Percentiles rank a stretch among this genome's conserved stretches.
phyloP scores from a whole-genome alignment of 2,329 filamentous ascomycete genomes.

The Pseudogymnoascus pannorum region DNA sequence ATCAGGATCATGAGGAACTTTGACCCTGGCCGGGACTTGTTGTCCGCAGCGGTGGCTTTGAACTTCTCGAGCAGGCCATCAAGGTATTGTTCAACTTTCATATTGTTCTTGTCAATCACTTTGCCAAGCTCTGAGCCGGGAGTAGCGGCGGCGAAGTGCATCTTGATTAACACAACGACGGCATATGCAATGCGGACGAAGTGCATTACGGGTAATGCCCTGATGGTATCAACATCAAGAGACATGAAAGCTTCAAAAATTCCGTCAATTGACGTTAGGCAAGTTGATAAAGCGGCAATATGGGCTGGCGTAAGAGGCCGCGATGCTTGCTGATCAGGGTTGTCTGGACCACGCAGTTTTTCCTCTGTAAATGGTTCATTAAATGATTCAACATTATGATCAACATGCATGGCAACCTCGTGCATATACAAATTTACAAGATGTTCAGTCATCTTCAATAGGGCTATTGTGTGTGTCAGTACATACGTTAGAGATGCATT shows the following conservation, averaged over 20 bases:
- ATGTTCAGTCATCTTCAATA: conserved; percentile 44
- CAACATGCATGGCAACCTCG: conserved; percentile 50
- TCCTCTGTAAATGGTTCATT: conserved; percentile 29
- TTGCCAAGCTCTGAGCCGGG: conserved; percentile 60
- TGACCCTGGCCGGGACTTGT: conserved; percentile 56
- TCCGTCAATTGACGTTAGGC: conserved; percentile 45
- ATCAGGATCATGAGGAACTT: conserved; percentile 66
- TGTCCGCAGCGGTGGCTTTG: conserved; percentile 52
- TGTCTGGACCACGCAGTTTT: conserved; percentile 16
- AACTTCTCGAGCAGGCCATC: conserved; percentile 65
- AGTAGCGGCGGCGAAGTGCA: conserved; percentile 53
- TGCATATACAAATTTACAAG: conserved; percentile 50
- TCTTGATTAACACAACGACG: conserved; percentile 51
- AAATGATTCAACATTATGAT: conserved; percentile 48
- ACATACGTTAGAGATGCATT: conserved; percentile 8
- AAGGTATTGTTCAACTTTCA: conserved; percentile 60
- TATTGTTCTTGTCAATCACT: conserved; percentile 59
- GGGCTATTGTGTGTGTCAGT: conserved; percentile 27
- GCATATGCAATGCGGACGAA: conserved; percentile 50
- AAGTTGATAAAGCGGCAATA: conserved; percentile 44
- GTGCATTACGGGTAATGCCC: conserved; percentile 42
- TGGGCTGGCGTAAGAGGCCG: conserved; percentile 32
- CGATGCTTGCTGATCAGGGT: conserved; percentile 14
- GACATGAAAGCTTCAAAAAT: conserved; percentile 45
- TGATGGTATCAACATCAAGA: conserved; percentile 40